Percentiles rank a stretch among this genome's conserved stretches.
phyloP scores from a whole-genome alignment of 805 yeast species.

The Isabelozyma rhagii region DNA sequence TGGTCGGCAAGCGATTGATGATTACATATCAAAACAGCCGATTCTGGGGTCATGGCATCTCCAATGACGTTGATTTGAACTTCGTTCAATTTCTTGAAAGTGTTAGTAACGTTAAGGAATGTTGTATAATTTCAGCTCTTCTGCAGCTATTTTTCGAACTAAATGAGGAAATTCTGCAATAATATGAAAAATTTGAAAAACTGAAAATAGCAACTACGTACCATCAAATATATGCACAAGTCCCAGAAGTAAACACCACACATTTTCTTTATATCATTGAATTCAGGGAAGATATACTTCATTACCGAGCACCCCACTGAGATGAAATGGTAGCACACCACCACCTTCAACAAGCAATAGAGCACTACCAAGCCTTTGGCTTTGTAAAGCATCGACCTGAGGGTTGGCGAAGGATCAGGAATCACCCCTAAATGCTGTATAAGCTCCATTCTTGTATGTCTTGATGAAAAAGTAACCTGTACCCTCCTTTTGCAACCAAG shows the following conservation, averaged over 20 bases:
- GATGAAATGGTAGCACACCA: constrained; percentile 17
- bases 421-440: constrained; percentile 28
- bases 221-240: constrained; percentile 24
- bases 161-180: too few species aligned
- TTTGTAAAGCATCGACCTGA: constrained; percentile 2
- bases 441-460: constrained; percentile 20
- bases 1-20: constrained; percentile 72
- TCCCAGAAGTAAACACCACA: constrained; percentile 26
- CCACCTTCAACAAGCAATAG: constrained; percentile 9
- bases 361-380: constrained; percentile 16
- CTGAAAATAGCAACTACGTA: constrained; percentile 8
- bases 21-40: constrained; percentile 48
- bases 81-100: constrained; percentile 28
- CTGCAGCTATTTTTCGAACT: neutral
- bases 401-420: constrained; percentile 13
- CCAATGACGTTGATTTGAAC: constrained; percentile 41
- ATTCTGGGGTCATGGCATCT: constrained; percentile 32
- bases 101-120: neutral
- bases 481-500: too few species aligned
- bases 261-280: constrained; percentile 12
- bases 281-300: constrained; percentile 16
- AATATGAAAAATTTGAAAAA: neutral
- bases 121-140: too few species aligned
- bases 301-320: constrained; percentile 11
- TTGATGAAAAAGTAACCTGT: too few species aligned